Conservation (phyloP, 352 stramenopile genomes). For the Globisporangium megalacanthum region DNA sequence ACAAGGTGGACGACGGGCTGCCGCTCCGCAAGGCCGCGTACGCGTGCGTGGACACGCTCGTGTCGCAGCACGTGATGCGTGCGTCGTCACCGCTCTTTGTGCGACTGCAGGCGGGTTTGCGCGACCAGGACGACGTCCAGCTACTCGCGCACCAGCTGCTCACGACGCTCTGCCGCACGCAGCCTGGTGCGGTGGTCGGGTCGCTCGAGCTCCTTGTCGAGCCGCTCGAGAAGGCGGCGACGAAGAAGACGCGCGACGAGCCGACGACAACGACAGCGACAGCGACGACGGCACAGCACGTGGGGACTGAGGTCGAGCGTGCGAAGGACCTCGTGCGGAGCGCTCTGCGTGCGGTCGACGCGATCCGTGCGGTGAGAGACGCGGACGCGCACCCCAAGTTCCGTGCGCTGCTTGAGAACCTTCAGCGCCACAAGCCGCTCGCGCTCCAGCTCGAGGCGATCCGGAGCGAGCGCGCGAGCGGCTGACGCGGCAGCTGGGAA, state of each 20-base stretch:
- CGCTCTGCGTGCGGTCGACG: conserved; percentile 85
- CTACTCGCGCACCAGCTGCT: conserved; percentile 97
- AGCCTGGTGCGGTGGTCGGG: conserved; percentile 76
- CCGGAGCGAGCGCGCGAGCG: conserved; percentile 44
- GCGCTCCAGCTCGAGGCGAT: conserved; percentile 56
- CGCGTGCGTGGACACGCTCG: conserved; percentile 93
- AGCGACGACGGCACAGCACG: too few species aligned
- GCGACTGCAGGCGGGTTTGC: conserved; percentile 88
- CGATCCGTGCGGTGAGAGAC: conserved; percentile 66
- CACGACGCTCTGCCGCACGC: conserved; percentile 89
- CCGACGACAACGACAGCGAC: too few species aligned
- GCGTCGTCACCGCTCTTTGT: conserved; percentile 92
- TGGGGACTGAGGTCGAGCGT: conserved; percentile 94
- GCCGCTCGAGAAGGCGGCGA: conserved; percentile 93
- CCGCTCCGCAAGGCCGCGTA: conserved; percentile 90
- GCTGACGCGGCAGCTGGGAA: conserved; percentile 8
- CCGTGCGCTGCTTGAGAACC: conserved; percentile 45
- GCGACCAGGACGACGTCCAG: conserved; percentile 95
- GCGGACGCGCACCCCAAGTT: conserved; percentile 73
- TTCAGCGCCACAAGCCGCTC: conserved; percentile 67
- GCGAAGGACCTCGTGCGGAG: conserved; percentile 96
- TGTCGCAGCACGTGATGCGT: conserved; percentile 91
- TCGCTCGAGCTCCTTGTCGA: conserved; percentile 89
- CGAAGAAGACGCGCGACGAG: too few species aligned
- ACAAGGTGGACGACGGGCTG: conserved; percentile 93